Base-by-base conservation (phyloP, 2,329 filamentous ascomycete genomes). In the Lithohypha guttulata region DNA sequence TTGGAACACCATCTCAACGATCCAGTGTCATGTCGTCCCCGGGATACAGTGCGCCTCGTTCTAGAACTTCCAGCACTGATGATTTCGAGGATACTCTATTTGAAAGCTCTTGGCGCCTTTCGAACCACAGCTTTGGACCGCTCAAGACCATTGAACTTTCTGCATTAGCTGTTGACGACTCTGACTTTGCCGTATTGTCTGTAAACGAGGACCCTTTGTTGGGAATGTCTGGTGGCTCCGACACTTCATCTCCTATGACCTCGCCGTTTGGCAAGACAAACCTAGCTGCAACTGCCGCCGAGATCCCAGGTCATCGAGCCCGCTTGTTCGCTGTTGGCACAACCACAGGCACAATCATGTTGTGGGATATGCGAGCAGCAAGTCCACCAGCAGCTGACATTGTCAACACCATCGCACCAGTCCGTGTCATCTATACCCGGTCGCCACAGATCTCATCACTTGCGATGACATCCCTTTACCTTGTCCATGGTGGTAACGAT, bases 401-500 rank as follows among this genome's bases (percentile, higher is more conserved):
- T 3, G 58, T 65, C 19, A 79, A 80, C 46, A 68, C 64, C 3
- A 63, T 93, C 29, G 65, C 71, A 9, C 84, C 89, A 1, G 55
- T 93, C n/a, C 78, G 85, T 19, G 69, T 81, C 35, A 87, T 96
- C 31, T 77, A 87, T 52, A 96, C 91, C 0, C 85, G 93, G 31
- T 96, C 89, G 0, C 86, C 89, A 0, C 75, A 85, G 55, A 78
- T 96, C 13, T 84, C 86, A 0, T 84, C 79, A 44, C 61, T 98
- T 11, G 91, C 81, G 4, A 59, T 94, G 32, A 85, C 86, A 1
- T 82, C 85, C 2, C 66, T 98, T 11, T 93, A 93, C 55, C 63
- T 98, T 11, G 82, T 96, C 5, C 84, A 94, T 57, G 91, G 91
- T 34, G 91, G 91, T 18, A 94, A 83, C 50, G 91, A 98, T 60